Base-by-base conservation (phyloP, 1,284 basidiomycete genomes). In the Heliocybe sulcata region DNA sequence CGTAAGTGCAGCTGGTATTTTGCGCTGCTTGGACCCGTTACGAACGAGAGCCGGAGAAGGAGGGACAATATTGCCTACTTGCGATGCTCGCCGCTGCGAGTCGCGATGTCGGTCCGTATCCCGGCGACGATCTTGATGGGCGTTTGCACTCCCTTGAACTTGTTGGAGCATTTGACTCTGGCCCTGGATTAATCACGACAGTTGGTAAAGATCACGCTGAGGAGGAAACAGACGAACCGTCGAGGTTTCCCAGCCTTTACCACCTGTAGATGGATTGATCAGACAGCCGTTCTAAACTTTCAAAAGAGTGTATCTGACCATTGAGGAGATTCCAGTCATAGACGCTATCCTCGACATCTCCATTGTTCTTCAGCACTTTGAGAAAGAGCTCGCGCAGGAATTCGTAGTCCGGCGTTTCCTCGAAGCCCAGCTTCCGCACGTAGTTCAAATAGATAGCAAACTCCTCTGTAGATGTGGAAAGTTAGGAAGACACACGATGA, bases 391-490 rank as follows among this genome's bases (percentile, higher is more conserved):
- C 94, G 56, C 94, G 82, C 62, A 98, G 71, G 72, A 97, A 98
- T 65, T 96, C 93, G 69, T 98, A 98, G 72, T 98, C 94, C 27
- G 94, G 94, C 23, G 91, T 92, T 75, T 98, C 94, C 68, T 95
- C 93, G 67, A 93, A 93, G 26, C 90, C 90, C 54, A 93, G 81
- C 67, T 92, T 92, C 59, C 90, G 83, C 55, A 92, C 90, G 67
- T 93, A 93, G 73, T 92, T 92, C 58, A 93, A 76, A 65, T 92
- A 93, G 61, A 94, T 93, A 56, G 81, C 83, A 62, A 94, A 94
- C 70, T 93, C 91, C 74, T 94, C 91, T 86, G 70, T 23, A 42
- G 25, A 50, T 31, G 50, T 31, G 35, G 57, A 54, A 57, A 56
- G 52, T 57, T 48, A 53, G 61, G 51, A 52, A 38, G 55, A 45